Evolutionary conservation across 768 basidiomycete species (phyloP).

Genomic region (Hygrophorus russula): DNA sequence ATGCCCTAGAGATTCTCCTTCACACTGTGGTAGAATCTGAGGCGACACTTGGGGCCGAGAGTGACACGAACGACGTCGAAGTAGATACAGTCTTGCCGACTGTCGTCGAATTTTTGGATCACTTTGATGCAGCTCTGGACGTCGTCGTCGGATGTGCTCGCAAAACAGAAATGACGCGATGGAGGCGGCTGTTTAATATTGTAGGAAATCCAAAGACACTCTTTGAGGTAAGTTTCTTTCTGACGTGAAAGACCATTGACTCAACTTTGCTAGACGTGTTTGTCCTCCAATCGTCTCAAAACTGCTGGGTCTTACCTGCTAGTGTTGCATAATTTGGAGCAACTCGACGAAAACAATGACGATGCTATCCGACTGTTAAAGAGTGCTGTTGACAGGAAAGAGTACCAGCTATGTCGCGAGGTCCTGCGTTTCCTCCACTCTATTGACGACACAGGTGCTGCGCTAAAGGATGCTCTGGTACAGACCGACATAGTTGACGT

Average conservation of each 20-base stretch:
- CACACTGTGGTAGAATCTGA: constrained; percentile 91
- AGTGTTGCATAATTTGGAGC: constrained; percentile 88
- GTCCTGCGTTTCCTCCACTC: constrained; percentile 87
- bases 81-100: constrained; percentile 39
- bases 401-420: constrained; percentile 89
- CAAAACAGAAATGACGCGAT: constrained; percentile 89
- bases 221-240: constrained; percentile 58
- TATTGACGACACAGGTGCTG: constrained; percentile 76
- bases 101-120: constrained; percentile 85
- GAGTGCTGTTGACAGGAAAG: constrained; percentile 63
- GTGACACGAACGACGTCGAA: constrained; percentile 17
- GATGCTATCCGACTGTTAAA: constrained; percentile 77
- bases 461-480: constrained; percentile 49
- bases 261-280: constrained; percentile 46
- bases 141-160: constrained; percentile 94
- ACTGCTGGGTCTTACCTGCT: constrained; percentile 90
- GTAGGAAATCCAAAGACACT: constrained; percentile 85
- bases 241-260: constrained; percentile 1
- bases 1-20: constrained; percentile 88
- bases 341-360: constrained; percentile 65
- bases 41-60: constrained; percentile 24
- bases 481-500: constrained; percentile 30
- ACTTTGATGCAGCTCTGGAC: constrained; percentile 84
- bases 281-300: constrained; percentile 59
- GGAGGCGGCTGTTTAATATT: constrained; percentile 79